Base-by-base conservation (phyloP, 2,329 filamentous ascomycete species). In the Monosporascus sp. region DNA sequence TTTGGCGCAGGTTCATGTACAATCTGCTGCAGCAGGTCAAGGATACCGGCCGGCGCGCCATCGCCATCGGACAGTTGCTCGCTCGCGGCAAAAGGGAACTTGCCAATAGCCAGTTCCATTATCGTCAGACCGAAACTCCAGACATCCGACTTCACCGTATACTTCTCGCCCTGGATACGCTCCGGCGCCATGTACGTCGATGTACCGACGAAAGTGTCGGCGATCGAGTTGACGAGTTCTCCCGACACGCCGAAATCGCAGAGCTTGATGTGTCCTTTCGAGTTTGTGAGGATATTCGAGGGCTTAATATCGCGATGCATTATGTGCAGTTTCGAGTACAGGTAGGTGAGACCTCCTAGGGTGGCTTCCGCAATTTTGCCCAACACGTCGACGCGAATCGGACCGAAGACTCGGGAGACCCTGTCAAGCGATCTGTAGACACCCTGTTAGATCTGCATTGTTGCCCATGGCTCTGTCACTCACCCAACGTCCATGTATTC, bases 231-330 rank as follows among this genome's bases (percentile, higher is more conserved):
- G 70, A 97, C 91, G 17, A 97, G 83, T 72, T 99, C 94, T 61
- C 92, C 94, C 5, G 93, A 97, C n/a, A 99, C 94, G 63, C 94
- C 94, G 69, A 99, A 99, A 71, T 99, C 94, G 73, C 93, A 97
- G 6, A 99, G 83, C 75, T 99, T 99, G 79, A 99, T 97, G 61
- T 88, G 85, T 14, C 94, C 94, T 52, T 87, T 84, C 19, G 92
- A 97, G 77, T 97, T 97, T 67, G 97, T 90, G 26, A 99, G 79
- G 54, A 99, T 92, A 69, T 99, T 99, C 45, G 94, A 97, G 1
- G 94, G 94, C 68, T 99, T 99, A 76, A 99, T 95, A 70, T 99
- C 94, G 72, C 94, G 86, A 71, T 99, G 94, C 92, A 99, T 97
- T 70, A 99, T 99, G 66, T 94, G 90, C 69, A 97, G 92, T 62